Percentiles rank a stretch among this genome's conserved stretches.
Evolutionary conservation across 805 yeast species (phyloP).

Genomic region (Lachancea waltii): DNA sequence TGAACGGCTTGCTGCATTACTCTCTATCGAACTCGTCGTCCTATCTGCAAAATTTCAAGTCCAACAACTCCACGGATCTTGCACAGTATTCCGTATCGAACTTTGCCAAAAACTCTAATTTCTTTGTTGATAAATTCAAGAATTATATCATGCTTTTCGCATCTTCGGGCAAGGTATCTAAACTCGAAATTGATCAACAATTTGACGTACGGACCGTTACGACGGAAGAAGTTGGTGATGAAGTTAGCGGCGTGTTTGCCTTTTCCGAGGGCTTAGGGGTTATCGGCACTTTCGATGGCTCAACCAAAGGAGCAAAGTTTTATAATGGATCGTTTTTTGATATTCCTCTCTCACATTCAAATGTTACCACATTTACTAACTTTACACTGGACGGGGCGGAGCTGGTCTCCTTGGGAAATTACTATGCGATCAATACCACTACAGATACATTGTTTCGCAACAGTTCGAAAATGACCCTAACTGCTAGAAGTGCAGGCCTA

Average conservation of each 20-base stretch:
- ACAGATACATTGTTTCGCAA: conserved; percentile 16
- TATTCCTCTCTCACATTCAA: not conserved
- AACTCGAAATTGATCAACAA: conserved; percentile 24
- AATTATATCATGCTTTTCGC: conserved; percentile 47
- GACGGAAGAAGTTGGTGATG: conserved; percentile 14
- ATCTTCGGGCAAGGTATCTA: conserved; percentile 35
- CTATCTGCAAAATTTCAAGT: too few relatives aligned
- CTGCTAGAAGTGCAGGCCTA: conserved; percentile 25
- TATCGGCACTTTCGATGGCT: conserved; percentile 24
- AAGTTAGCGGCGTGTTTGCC: not conserved
- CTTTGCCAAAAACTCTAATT: conserved; percentile 21
- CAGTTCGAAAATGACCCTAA: conserved; percentile 22
- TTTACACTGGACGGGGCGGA: conserved; percentile 18
- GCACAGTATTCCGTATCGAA: conserved; percentile 34
- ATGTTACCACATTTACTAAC: conserved; percentile 14
- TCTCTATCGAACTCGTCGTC: conserved; percentile 59
- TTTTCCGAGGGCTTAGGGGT: conserved; percentile 34
- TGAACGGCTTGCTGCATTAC: conserved; percentile 83
- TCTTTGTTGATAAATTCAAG: conserved; percentile 29
- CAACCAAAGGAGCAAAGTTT: conserved; percentile 6
- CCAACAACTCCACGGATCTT: conserved; percentile 37
- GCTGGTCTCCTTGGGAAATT: conserved; percentile 22
- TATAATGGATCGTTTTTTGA: conserved; percentile 21
- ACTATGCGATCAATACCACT: conserved; percentile 28
- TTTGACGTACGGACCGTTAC: conserved; percentile 13